phyloP scores from a whole-genome alignment of 2,329 filamentous ascomycete species.

The Lecanicillium sp. region DNA sequence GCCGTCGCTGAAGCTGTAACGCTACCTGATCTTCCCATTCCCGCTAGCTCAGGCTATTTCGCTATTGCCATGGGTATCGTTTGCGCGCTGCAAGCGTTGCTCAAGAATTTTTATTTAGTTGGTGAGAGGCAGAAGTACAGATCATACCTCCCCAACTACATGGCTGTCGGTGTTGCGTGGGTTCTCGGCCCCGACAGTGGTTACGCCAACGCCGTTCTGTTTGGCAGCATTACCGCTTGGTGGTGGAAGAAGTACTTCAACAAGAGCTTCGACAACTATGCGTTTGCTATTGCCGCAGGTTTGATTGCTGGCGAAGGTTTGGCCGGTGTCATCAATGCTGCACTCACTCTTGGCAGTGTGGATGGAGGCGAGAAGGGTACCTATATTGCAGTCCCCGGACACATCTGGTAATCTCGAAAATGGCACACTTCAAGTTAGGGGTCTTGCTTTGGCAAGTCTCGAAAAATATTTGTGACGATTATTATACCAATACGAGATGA shows the following conservation, averaged over 20 bases:
- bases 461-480: too few species aligned
- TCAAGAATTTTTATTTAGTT: slow-evolving; percentile 45
- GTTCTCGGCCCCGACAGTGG: slow-evolving; percentile 44
- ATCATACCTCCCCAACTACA: slow-evolving; percentile 54
- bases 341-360: slow-evolving; percentile 25
- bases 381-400: slow-evolving; percentile 11
- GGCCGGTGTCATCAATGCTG: slow-evolving; percentile 52
- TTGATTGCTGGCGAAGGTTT: slow-evolving; percentile 56
- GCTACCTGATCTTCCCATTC: slow-evolving; percentile 46
- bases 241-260: slow-evolving; percentile 46
- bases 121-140: slow-evolving; percentile 45
- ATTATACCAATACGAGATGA: too few species aligned
- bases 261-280: slow-evolving; percentile 44
- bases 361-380: slow-evolving; percentile 10
- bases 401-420: slow-evolving; percentile 1
- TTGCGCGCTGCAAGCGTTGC: slow-evolving; percentile 39
- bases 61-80: slow-evolving; percentile 45
- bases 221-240: slow-evolving; percentile 44
- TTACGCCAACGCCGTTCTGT: slow-evolving; percentile 49
- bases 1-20: slow-evolving; percentile 57
- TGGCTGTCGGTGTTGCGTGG: slow-evolving; percentile 52
- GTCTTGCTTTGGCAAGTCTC: too few species aligned
- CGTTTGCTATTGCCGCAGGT: slow-evolving; percentile 51
- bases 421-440: not conserved
- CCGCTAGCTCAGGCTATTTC: slow-evolving; percentile 45